These are phyloP conservation scores for Zygnema cylindricum DNA, from an alignment of 139 green algal genomes.

Conservation along the genomic window DNA sequence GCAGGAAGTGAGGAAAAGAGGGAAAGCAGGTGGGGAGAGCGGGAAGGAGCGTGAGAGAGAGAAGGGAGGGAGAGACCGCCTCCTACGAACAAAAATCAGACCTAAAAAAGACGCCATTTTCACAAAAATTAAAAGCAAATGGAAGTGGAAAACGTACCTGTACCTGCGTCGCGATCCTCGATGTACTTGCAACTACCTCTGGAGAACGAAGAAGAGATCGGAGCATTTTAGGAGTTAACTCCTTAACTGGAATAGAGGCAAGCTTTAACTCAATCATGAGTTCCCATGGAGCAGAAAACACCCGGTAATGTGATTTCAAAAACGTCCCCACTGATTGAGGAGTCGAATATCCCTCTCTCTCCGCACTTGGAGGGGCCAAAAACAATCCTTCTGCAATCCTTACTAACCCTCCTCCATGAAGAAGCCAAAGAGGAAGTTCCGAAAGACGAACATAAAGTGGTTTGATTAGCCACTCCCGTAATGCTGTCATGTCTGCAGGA, in stretches of 20 bases:
- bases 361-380: slow-evolving; percentile 58
- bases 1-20: background rate
- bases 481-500: background rate
- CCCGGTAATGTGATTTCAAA: slow-evolving; percentile 44
- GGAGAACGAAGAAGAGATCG: slow-evolving; percentile 63
- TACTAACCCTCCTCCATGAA: slow-evolving; percentile 66
- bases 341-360: slow-evolving; percentile 13
- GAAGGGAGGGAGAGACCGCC: too few species aligned
- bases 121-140: too few species aligned
- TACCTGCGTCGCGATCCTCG: slow-evolving; percentile 16
- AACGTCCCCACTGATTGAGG: slow-evolving; percentile 35
- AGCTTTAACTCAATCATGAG: slow-evolving; percentile 64
- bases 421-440: slow-evolving; percentile 67
- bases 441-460: slow-evolving; percentile 66
- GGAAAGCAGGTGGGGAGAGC: background rate
- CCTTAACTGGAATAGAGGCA: slow-evolving; percentile 62
- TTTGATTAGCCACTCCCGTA: slow-evolving; percentile 31
- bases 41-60: background rate
- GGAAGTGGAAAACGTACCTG: slow-evolving; percentile 22
- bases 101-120: too few species aligned
- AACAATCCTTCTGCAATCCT: slow-evolving; percentile 71
- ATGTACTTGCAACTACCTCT: background rate
- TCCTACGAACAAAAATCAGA: background rate
- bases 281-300: slow-evolving; percentile 44
- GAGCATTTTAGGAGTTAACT: slow-evolving; percentile 67